Evolutionary conservation across 208 protist species (phyloP), one percentile per base, ranked within the genome.

Genomic region (Borovskyia barvae): DNA sequence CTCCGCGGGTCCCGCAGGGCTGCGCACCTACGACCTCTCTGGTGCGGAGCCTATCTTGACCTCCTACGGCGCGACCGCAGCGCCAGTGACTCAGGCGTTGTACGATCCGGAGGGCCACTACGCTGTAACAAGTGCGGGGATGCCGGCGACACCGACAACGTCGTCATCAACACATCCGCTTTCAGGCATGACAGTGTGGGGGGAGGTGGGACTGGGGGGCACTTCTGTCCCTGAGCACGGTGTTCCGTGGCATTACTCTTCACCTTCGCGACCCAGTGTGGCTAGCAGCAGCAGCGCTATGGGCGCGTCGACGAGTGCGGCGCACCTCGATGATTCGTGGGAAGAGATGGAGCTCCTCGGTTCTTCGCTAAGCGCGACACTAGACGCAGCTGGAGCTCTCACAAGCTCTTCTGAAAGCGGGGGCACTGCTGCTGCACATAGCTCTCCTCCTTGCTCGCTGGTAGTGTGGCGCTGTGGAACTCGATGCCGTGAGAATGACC

Each of bases 81-180:
- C 78, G 20, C 61, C 72, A 22, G 76, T 78, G 20, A 86, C 80
- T 41, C 87, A 93, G 65, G 70, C 69, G 36, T 41, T 89, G 22
- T 93, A 87, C 69, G 80, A 82, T 7, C 87, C 87, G 2, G 87
- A 87, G 28, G 87, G 87, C 22, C 40, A 70, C 20, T 76, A 78
- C 57, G 51, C 88, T 11, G 70, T 93, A 14, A 89, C 80, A 25
- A 66, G 73, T 5, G 78, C 84, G 15, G 87, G 82, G 24, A 32
- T 41, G 7, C 49, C 66, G 2, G 5, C 30, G 15, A 26, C 20
- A 24, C 32, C 39, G 36, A 14, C 54, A 22, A 42, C 43, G 28
- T 11, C 51, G 15, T 15, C 41, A 24, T 12, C 29, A 29, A 30
- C 40, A 12, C 36, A 32, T 17, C 40, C 25, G 20, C 3, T 51